These are phyloP conservation scores for Macrophomina tecta DNA, from an alignment of 2,329 filamentous ascomycete genomes.

Conservation along the genomic window DNA sequence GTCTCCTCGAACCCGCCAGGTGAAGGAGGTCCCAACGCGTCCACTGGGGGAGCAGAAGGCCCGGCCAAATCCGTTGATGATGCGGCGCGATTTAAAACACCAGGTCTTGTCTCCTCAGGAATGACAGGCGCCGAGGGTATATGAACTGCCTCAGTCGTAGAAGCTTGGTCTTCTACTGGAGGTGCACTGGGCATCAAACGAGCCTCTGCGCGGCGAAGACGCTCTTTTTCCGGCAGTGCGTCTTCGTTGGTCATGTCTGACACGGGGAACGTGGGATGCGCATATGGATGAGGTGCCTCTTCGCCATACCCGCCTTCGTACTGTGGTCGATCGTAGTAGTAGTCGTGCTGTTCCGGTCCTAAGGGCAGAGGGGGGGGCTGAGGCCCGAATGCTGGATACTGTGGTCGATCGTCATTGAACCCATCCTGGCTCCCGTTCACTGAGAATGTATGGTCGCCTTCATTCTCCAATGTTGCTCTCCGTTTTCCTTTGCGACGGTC, in stretches of 20 bases:
- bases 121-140: constrained; percentile 44
- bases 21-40: background rate
- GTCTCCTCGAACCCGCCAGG: background rate
- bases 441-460: constrained; percentile 23
- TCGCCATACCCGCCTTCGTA: constrained; percentile 29
- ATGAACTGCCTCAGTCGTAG: constrained; percentile 44
- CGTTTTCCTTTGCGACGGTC: constrained; percentile 57
- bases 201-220: constrained; percentile 76
- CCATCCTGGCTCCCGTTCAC: background rate
- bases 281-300: constrained; percentile 24
- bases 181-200: constrained; percentile 82
- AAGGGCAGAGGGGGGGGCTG: background rate
- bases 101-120: constrained; percentile 7
- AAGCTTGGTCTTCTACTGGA: constrained; percentile 54
- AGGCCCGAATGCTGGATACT: background rate
- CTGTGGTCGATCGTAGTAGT: constrained; percentile 34
- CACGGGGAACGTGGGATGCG: constrained; percentile 23
- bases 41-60: constrained; percentile 10
- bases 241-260: constrained; percentile 52
- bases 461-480: constrained; percentile 38
- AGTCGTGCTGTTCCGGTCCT: constrained; percentile 33
- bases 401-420: constrained; percentile 29
- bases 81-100: background rate
- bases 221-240: constrained; percentile 79
- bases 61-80: background rate